A percentile compares a stretch with the other conserved stretches of the same genome.
These are phyloP conservation scores for Fusarium solani-melongenae DNA, from an alignment of 2,329 filamentous ascomycete species.

Conservation along the genomic window DNA sequence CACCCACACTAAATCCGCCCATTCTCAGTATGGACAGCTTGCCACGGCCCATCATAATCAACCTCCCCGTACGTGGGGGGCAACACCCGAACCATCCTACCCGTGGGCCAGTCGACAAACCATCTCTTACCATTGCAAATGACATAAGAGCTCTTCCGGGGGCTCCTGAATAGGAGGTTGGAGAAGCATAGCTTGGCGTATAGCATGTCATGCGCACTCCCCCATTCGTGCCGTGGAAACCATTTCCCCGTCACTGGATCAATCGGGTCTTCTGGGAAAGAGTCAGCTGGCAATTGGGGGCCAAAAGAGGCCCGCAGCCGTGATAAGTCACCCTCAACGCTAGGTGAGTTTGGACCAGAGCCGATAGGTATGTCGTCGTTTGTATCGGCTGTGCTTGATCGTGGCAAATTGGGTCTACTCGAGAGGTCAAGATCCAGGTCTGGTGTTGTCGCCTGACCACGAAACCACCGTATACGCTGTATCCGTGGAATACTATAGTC, in stretches of 20 bases:
- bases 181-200: slow-evolving; percentile 71
- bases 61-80: slow-evolving; percentile 66
- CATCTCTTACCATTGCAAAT: slow-evolving; percentile 67
- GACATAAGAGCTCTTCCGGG: slow-evolving; percentile 68
- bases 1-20: slow-evolving; percentile 50
- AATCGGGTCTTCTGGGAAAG: slow-evolving; percentile 34
- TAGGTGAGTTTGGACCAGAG: not conserved
- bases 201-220: slow-evolving; percentile 65
- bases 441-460: not conserved
- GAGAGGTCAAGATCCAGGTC: not conserved
- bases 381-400: not conserved
- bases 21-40: slow-evolving; percentile 62
- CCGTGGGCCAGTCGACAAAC: slow-evolving; percentile 69
- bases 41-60: slow-evolving; percentile 61
- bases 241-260: slow-evolving; percentile 65
- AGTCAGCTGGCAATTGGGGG: not conserved
- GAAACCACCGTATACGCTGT: not conserved
- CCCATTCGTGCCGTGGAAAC: slow-evolving; percentile 66
- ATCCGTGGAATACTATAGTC: not conserved
- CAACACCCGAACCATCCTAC: slow-evolving; percentile 63
- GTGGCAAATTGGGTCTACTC: not conserved
- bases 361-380: too few species aligned
- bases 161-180: slow-evolving; percentile 65
- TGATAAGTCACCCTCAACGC: not conserved
- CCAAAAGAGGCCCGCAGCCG: not conserved